phyloP scores from a whole-genome alignment of 1,284 basidiomycete genomes.

The Microbotryum violaceum region DNA sequence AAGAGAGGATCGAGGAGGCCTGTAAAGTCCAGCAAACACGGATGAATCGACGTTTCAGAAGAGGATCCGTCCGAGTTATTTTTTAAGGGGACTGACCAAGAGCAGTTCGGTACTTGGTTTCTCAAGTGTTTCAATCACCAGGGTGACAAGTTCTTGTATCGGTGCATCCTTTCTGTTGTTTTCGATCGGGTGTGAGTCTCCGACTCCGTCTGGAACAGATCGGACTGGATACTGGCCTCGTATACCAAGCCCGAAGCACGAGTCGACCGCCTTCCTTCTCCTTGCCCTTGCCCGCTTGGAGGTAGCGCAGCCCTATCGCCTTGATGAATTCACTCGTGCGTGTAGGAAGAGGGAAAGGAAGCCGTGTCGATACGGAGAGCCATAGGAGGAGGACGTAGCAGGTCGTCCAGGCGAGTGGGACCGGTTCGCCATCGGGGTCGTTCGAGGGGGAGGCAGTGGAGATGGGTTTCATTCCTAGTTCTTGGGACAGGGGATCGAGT shows the following conservation, averaged over 20 bases:
- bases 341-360: conserved; percentile 73
- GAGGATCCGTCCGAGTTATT: neutral
- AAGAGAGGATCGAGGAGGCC: conserved; percentile 10
- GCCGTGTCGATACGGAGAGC: conserved; percentile 86
- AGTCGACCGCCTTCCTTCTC: conserved; percentile 71
- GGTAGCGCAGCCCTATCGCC: conserved; percentile 52
- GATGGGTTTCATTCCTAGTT: too few species aligned
- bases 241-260: conserved; percentile 65
- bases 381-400: conserved; percentile 81
- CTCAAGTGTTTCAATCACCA: neutral
- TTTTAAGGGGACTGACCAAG: neutral
- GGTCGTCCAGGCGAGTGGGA: conserved; percentile 59
- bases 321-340: conserved; percentile 54
- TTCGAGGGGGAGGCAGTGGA: conserved; percentile 42
- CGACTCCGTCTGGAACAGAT: too few species aligned
- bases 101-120: neutral
- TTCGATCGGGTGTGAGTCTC: too few species aligned
- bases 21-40: neutral
- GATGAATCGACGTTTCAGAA: neutral
- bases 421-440: conserved; percentile 7
- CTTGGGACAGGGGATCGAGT: conserved; percentile 43
- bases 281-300: conserved; percentile 59
- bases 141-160: too few species aligned
- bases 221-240: conserved; percentile 50
- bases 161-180: too few species aligned